These are phyloP conservation scores for Beta vulgaris DNA, from an alignment of 148 eudicot species.

Conservation along the genomic window DNA sequence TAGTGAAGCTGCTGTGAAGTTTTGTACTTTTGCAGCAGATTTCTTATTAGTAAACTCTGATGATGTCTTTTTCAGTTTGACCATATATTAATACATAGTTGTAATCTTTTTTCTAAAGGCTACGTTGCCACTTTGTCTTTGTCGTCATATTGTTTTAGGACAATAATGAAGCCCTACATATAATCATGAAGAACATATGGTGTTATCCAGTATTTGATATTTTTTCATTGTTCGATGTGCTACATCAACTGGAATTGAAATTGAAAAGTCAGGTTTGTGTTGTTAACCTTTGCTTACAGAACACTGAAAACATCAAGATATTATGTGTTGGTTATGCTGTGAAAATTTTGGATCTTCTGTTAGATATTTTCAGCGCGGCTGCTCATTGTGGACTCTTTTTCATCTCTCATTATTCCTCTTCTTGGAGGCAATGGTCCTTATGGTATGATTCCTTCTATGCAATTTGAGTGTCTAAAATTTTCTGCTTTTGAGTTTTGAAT, in stretches of 20 bases:
- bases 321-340: constrained; percentile 4
- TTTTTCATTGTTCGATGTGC: constrained; percentile 58
- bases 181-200: constrained; percentile 52
- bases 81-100: not conserved
- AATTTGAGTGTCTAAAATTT: not conserved
- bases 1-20: not conserved
- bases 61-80: not conserved
- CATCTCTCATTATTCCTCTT: constrained; percentile 74
- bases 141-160: constrained; percentile 31
- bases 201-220: constrained; percentile 66
- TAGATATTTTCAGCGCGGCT: constrained; percentile 42
- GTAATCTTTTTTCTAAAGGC: not conserved
- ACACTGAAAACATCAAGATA: not conserved
- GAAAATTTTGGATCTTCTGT: constrained; percentile 20
- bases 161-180: constrained; percentile 37
- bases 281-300: constrained; percentile 4
- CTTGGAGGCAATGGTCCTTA: constrained; percentile 73
- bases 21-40: not conserved
- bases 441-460: constrained; percentile 39
- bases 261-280: constrained; percentile 57
- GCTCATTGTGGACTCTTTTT: constrained; percentile 78
- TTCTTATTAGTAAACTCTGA: not conserved
- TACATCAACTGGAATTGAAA: constrained; percentile 53
- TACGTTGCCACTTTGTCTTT: constrained; percentile 13
- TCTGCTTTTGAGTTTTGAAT: not conserved